Evolutionary conservation across 2,329 filamentous ascomycete genomes (phyloP).

Genomic region (Rhinocladiella similis): DNA sequence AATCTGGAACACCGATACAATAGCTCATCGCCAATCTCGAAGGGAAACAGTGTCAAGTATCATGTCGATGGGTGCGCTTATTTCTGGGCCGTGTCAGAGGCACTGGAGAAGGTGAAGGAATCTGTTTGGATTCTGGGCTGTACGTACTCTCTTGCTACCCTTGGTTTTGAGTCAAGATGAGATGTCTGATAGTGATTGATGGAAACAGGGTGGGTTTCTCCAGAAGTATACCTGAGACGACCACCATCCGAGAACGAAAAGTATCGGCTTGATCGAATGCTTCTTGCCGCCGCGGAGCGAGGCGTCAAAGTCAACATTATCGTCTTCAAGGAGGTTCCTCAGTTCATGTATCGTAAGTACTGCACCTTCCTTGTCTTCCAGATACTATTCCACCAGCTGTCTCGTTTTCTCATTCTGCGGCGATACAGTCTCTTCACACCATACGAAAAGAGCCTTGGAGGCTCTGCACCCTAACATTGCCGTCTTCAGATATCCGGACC

Average conservation of each 20-base stretch:
- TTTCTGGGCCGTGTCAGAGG: slow-evolving; percentile 77
- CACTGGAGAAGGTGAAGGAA: slow-evolving; percentile 70
- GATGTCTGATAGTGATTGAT: not conserved
- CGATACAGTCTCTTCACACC: slow-evolving; percentile 62
- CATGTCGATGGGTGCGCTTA: slow-evolving; percentile 79
- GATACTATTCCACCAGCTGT: no score
- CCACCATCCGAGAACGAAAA: slow-evolving; percentile 80
- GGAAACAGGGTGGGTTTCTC: slow-evolving; percentile 68
- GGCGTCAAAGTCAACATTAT: slow-evolving; percentile 83
- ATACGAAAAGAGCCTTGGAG: slow-evolving; percentile 78
- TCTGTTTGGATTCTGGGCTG: slow-evolving; percentile 80
- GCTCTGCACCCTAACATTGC: slow-evolving; percentile 77
- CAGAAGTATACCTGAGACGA: slow-evolving; percentile 77
- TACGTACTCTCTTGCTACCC: slow-evolving; percentile 28
- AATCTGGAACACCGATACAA: slow-evolving; percentile 47
- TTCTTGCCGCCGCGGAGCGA: slow-evolving; percentile 76
- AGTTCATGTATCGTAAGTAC: slow-evolving; percentile 73
- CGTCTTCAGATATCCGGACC: slow-evolving; percentile 87
- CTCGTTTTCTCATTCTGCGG: no score
- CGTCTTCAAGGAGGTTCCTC: slow-evolving; percentile 87
- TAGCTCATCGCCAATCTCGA: slow-evolving; percentile 67
- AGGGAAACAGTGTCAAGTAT: slow-evolving; percentile 74
- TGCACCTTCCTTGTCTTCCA: no score
- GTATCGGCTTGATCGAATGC: slow-evolving; percentile 80
- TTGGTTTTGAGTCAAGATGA: not conserved